Conservation (phyloP, 2,329 filamentous ascomycete genomes). For the Ophiostoma ulmi region DNA sequence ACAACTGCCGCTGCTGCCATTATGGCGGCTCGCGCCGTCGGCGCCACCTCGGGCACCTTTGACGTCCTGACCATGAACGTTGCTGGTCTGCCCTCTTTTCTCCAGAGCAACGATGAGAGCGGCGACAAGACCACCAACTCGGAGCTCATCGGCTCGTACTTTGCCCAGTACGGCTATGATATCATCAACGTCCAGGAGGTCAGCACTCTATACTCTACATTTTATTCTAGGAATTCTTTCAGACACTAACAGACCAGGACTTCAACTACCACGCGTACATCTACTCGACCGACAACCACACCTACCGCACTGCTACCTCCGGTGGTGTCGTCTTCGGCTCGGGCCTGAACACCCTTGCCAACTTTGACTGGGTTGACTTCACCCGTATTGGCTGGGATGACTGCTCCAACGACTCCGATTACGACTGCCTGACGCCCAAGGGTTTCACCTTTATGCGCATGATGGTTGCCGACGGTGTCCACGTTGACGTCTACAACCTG, state of each 20-base stretch:
- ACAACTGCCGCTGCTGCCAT: not conserved
- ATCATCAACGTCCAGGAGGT: constrained; percentile 62
- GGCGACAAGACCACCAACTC: constrained; percentile 59
- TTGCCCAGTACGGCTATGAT: constrained; percentile 54
- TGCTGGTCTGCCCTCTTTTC: constrained; percentile 51
- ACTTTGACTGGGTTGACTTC: constrained; percentile 53
- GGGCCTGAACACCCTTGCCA: constrained; percentile 60
- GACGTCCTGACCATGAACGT: constrained; percentile 54
- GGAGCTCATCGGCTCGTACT: constrained; percentile 50
- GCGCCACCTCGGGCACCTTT: constrained; percentile 35
- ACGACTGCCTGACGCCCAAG: constrained; percentile 63
- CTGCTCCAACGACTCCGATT: constrained; percentile 51
- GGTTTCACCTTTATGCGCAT: constrained; percentile 64
- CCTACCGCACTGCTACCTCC: constrained; percentile 57
- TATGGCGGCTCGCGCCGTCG: not conserved
- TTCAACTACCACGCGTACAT: constrained; percentile 64
- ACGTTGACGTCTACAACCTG: constrained; percentile 61
- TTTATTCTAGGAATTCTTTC: not conserved
- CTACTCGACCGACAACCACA: constrained; percentile 55
- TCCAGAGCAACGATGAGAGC: constrained; percentile 56
- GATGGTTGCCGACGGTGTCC: constrained; percentile 48
- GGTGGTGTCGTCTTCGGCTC: constrained; percentile 60
- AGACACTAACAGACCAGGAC: constrained; percentile 37
- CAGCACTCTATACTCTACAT: not conserved
- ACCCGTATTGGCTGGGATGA: constrained; percentile 54